Base-by-base conservation (phyloP, 2,329 filamentous ascomycete species). In the Parascedosporium putredinis region DNA sequence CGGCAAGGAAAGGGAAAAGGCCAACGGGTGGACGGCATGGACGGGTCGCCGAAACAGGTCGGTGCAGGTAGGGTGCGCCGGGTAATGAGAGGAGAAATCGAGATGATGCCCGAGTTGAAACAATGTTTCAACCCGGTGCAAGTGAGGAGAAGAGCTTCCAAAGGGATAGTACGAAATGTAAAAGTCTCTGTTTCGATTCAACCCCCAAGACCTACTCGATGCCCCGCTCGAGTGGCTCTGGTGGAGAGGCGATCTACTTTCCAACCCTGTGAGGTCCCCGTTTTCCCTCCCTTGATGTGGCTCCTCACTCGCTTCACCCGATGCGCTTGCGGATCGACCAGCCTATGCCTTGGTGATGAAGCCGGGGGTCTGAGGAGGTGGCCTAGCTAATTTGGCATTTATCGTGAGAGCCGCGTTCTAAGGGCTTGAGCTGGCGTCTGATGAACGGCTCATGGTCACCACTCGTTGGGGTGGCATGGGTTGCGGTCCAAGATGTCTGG, bases 331-430 rank as follows among this genome's bases (percentile, higher is more conserved):
- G 36, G 10, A 8, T 40, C n/a, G 10, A 40, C 38, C 18, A 27
- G 14, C 45, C 45, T 48, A 48, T 48, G 31, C 45, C 29, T 38
- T 33, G 40, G 31, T 31, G 25, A 33, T 48, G 45, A 33, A 10
- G 33, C 22, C 33, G 3, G 16, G 25, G 45, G 45, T 48, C 33
- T 40, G 45, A 40, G 14, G 20, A 48, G 31, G 29, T 25, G 14
- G 45, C 23, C 31, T 14, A 14, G 18, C 12, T 12, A 25, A 20
- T 33, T 34, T 22, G 25, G 27, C n/a, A 47, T 22, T 20, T 18
- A 24, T 24, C 20, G 29, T 40, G 12, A 25, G 20, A 25, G 45
- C 18, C n/a, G n/a, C n/a, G 36, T 12, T 20, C 22, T 40, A 40
- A 18, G 36, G 36, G n/a, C 27, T 27, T 14, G 38, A 31, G 31